Percentiles rank a stretch among this genome's conserved stretches.
Evolutionary conservation across 106 monocot genomes (phyloP).

Genomic region (Agapanthus africanus): DNA sequence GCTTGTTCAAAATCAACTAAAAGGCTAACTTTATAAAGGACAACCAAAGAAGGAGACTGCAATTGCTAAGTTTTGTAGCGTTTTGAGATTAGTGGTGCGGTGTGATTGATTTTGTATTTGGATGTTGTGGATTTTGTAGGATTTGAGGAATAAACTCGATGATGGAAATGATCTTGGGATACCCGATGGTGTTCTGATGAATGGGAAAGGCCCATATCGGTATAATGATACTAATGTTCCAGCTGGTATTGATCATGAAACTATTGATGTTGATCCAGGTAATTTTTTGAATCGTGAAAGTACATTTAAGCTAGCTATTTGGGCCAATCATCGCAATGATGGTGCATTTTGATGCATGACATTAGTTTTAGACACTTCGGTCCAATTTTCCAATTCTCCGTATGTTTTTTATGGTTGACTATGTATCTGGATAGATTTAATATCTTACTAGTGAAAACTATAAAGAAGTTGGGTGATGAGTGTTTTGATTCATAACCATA

Average conservation of each 20-base stretch:
- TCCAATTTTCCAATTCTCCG: neutral
- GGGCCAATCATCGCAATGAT: neutral
- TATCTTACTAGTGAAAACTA: neutral
- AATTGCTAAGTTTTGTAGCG: neutral
- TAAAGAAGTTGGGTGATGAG: neutral
- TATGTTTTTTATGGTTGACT: neutral
- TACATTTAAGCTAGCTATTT: neutral
- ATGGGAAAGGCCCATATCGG: conserved; percentile 60
- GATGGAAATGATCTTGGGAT: conserved; percentile 48
- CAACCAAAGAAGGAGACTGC: no score
- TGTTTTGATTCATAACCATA: no score
- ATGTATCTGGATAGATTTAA: neutral
- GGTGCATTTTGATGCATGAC: no score
- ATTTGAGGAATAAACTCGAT: conserved; percentile 55
- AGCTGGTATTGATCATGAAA: conserved; percentile 42
- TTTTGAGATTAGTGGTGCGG: neutral
- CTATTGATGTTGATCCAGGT: conserved; percentile 49
- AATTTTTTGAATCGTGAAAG: neutral
- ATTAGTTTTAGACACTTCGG: no score
- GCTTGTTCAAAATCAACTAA: no score
- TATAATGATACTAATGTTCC: conserved; percentile 45
- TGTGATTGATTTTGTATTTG: conserved; percentile 1
- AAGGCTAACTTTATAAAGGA: no score
- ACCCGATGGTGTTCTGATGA: conserved; percentile 65
- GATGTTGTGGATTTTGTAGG: conserved; percentile 13